These are phyloP conservation scores for Pythium biforme DNA, from an alignment of 352 stramenopile species.

Conservation along the genomic window DNA sequence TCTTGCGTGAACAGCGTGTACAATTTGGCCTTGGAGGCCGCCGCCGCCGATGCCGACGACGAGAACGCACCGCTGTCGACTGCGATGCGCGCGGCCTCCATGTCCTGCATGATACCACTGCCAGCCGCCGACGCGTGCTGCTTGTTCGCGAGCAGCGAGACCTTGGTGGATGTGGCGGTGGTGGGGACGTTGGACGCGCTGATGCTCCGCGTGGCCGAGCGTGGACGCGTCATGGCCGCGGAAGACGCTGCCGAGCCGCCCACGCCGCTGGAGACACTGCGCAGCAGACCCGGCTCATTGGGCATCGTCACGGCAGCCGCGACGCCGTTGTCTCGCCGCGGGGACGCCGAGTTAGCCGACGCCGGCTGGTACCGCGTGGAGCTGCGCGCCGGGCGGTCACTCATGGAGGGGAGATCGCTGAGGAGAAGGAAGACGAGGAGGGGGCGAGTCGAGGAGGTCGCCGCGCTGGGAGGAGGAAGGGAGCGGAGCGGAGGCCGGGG, in stretches of 20 bases:
- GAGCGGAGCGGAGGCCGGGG: not conserved
- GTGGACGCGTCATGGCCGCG: slow-evolving; percentile 12
- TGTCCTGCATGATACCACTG: slow-evolving; percentile 7
- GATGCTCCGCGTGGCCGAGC: slow-evolving; percentile 24
- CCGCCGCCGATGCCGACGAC: not conserved
- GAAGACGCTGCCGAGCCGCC: not conserved
- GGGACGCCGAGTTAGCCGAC: slow-evolving; percentile 8
- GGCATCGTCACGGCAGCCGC: slow-evolving; percentile 10
- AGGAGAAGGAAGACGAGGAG: not conserved
- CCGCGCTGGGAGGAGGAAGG: not conserved
- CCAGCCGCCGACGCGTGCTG: not conserved
- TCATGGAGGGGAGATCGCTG: slow-evolving; percentile 8
- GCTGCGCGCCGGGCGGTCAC: slow-evolving; percentile 10
- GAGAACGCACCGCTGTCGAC: not conserved
- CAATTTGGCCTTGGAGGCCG: slow-evolving; percentile 7
- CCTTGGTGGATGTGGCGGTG: not conserved
- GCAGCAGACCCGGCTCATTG: slow-evolving; percentile 14
- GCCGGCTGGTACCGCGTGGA: slow-evolving; percentile 13
- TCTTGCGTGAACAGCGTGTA: slow-evolving; percentile 26
- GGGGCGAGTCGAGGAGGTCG: not conserved
- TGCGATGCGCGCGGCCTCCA: slow-evolving; percentile 3
- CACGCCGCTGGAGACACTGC: slow-evolving; percentile 23
- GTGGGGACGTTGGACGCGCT: slow-evolving; percentile 21
- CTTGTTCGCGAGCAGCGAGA: slow-evolving; percentile 5
- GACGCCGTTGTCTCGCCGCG: slow-evolving; percentile 12